phyloP scores from a whole-genome alignment of 495 filamentous ascomycete species.

The Penicillium odoratum region DNA sequence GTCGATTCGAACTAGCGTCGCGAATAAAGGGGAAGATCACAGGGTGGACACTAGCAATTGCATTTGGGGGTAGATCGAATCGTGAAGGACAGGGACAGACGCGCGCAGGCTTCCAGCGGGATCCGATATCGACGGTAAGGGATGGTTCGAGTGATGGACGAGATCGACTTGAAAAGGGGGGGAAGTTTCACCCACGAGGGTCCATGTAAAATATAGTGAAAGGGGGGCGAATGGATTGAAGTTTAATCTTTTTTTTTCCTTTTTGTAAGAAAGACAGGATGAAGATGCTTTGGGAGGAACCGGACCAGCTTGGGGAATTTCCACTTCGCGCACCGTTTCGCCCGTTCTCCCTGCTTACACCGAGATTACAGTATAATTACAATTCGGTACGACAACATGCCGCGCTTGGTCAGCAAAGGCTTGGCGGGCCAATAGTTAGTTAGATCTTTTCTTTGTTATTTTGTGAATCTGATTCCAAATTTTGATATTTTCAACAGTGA shows the following conservation, averaged over 20 bases:
- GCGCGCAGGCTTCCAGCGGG: conserved; percentile 13
- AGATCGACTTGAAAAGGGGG: conserved; percentile 6
- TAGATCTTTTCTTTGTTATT: neutral
- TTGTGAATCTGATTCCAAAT: neutral
- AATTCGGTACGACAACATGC: conserved; percentile 7
- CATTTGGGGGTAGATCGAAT: conserved; percentile 11
- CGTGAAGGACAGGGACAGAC: neutral
- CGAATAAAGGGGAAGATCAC: conserved; percentile 1
- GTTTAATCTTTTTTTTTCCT: conserved; percentile 18
- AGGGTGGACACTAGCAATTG: conserved; percentile 6
- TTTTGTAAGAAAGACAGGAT: conserved; percentile 11
- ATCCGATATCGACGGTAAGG: conserved; percentile 6
- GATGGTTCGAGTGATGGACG: neutral
- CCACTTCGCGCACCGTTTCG: neutral
- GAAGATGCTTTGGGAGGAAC: conserved; percentile 12
- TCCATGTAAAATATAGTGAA: conserved; percentile 22
- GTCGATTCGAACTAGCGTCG: conserved; percentile 4
- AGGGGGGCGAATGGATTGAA: conserved; percentile 11
- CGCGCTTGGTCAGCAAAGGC: conserved; percentile 12
- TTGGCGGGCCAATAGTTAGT: no score
- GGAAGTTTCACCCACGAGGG: conserved; percentile 25
- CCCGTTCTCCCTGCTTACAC: neutral
- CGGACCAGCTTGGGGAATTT: conserved; percentile 1
- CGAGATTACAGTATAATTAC: conserved; percentile 1
- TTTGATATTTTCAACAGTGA: no score